Conservation (phyloP, 2,329 filamentous ascomycete genomes). For the Alternaria ventricosa region DNA sequence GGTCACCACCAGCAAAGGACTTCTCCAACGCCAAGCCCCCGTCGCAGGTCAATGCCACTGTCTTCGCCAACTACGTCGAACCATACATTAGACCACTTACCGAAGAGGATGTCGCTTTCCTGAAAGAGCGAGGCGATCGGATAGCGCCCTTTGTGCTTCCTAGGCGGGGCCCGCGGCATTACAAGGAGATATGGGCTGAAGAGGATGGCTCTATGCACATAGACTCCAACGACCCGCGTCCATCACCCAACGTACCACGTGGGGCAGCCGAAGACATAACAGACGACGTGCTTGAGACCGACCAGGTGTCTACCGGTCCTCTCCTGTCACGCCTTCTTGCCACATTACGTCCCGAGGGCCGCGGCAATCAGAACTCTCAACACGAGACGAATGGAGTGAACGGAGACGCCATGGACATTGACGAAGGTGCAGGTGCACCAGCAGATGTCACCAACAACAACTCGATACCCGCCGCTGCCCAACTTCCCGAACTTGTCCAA, state of each 20-base stretch:
- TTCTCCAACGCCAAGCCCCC: constrained; percentile 93
- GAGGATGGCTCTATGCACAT: constrained; percentile 84
- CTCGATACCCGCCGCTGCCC: constrained; percentile 71
- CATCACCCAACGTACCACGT: constrained; percentile 80
- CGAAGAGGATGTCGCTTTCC: constrained; percentile 92
- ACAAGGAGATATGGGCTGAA: constrained; percentile 90
- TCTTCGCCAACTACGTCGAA: constrained; percentile 91
- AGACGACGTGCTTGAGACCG: constrained; percentile 85
- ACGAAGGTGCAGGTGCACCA: constrained; percentile 49
- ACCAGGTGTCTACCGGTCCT: constrained; percentile 87
- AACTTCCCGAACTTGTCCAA: constrained; percentile 77
- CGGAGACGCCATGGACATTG: constrained; percentile 56
- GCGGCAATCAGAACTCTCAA: constrained; percentile 60
- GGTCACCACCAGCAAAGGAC: constrained; percentile 89
- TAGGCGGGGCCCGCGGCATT: constrained; percentile 81
- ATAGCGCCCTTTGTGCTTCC: constrained; percentile 85
- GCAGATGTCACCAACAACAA: constrained; percentile 45
- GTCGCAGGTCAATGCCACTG: constrained; percentile 91
- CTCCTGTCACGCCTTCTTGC: constrained; percentile 82
- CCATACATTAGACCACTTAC: constrained; percentile 88
- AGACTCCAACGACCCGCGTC: constrained; percentile 71
- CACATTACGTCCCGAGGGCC: constrained; percentile 78
- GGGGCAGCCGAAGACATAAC: constrained; percentile 86
- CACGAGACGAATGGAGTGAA: constrained; percentile 63
- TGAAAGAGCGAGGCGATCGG: constrained; percentile 87